Percentiles rank a stretch among this genome's conserved stretches.
Evolutionary conservation across 202 grass and related monocot genomes (phyloP).

Genomic region (Carex arenaria): DNA sequence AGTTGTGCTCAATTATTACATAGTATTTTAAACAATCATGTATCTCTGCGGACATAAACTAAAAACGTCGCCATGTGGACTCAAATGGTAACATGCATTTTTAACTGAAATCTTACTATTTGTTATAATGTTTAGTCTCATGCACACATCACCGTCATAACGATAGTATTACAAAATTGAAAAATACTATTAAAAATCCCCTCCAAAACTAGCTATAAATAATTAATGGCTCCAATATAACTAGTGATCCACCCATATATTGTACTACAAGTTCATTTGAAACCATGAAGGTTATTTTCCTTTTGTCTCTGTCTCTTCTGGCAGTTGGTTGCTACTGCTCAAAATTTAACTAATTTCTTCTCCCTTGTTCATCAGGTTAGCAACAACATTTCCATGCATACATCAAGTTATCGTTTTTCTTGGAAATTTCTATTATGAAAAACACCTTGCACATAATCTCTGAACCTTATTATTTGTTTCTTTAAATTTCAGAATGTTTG

Average conservation of each 20-base stretch:
- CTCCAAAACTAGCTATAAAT: no score
- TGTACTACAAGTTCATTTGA: neutral
- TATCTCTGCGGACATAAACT: no score
- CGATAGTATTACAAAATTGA: no score
- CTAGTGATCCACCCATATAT: neutral
- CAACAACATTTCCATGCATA: no score
- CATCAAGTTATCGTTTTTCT: neutral
- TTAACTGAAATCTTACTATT: no score
- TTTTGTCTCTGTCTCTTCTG: slow-evolving; percentile 22
- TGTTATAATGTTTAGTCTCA: no score
- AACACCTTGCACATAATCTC: neutral
- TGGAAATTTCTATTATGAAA: neutral
- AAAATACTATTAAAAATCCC: no score
- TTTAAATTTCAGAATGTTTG: neutral
- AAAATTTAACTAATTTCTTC: slow-evolving; percentile 43
- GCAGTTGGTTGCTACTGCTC: slow-evolving; percentile 8
- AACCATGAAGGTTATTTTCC: slow-evolving; percentile 1
- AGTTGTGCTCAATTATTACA: no score
- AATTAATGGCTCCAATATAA: neutral
- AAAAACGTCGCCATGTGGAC: no score
- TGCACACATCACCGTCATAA: no score
- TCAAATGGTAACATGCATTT: no score
- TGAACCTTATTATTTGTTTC: neutral
- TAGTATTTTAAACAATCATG: no score
- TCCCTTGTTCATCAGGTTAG: slow-evolving; percentile 41